phyloP scores from a whole-genome alignment of 177 flowering plant genomes.

The Vitis hybrid region DNA sequence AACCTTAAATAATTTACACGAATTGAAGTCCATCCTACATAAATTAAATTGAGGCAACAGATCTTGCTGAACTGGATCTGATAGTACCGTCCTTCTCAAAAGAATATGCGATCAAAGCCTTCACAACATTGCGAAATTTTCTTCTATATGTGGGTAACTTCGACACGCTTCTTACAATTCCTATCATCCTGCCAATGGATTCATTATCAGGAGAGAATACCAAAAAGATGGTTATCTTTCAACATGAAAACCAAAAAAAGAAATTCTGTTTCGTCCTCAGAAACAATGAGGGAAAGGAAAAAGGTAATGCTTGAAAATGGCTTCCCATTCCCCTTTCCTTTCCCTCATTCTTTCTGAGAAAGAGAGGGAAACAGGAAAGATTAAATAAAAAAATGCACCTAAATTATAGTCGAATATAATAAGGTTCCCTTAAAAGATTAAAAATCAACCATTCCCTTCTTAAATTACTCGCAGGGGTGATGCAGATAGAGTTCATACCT shows the following conservation, averaged over 20 bases:
- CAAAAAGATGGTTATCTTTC: background rate
- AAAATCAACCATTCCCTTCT: no score
- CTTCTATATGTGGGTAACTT: constrained; percentile 88
- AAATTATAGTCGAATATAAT: no score
- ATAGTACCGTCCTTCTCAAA: constrained; percentile 28
- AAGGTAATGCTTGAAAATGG: no score
- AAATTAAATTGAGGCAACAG: constrained; percentile 40
- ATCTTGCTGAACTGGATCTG: constrained; percentile 36
- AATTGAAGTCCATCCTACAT: constrained; percentile 26
- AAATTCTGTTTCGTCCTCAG: background rate
- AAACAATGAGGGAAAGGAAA: background rate
- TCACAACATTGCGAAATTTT: constrained; percentile 59
- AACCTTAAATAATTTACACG: background rate
- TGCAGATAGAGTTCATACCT: constrained; percentile 41
- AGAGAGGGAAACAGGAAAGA: background rate
- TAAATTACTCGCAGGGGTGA: no score
- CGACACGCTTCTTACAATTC: constrained; percentile 66
- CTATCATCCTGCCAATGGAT: constrained; percentile 65
- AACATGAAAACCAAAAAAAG: background rate
- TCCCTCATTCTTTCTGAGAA: no score
- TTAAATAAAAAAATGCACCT: no score
- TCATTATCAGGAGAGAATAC: background rate
- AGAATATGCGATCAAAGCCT: constrained; percentile 42
- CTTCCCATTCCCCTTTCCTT: no score
- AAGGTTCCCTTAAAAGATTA: no score